These are phyloP conservation scores for Exophiala alcalophila DNA, from an alignment of 2,329 filamentous ascomycete species.

Conservation along the genomic window DNA sequence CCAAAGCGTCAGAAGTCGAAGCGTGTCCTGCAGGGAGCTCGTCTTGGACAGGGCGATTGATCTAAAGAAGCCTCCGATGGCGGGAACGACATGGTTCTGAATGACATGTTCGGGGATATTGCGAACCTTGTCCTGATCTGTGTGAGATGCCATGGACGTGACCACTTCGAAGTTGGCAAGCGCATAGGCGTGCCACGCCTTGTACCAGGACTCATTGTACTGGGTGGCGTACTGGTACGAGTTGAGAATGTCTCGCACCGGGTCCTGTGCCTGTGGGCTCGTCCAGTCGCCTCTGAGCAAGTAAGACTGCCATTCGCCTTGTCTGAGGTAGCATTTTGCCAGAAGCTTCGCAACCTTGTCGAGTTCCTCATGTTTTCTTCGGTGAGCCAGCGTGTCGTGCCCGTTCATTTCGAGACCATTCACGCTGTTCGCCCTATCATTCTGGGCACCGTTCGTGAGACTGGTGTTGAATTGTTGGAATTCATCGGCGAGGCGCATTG, in stretches of 20 bases:
- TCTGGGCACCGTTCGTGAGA: constrained; percentile 44
- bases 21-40: constrained; percentile 91
- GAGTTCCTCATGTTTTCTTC: constrained; percentile 47
- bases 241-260: constrained; percentile 82
- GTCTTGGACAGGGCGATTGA: constrained; percentile 89
- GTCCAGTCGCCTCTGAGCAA: constrained; percentile 88
- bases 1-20: constrained; percentile 90
- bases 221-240: constrained; percentile 89
- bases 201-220: constrained; percentile 95
- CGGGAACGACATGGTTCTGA: constrained; percentile 81
- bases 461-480: constrained; percentile 47
- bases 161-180: constrained; percentile 98
- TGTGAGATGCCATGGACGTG: constrained; percentile 68
- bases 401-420: constrained; percentile 38
- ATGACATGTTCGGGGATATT: constrained; percentile 52
- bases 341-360: constrained; percentile 67
- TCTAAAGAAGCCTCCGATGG: constrained; percentile 93
- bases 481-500: constrained; percentile 58
- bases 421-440: constrained; percentile 46
- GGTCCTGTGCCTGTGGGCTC: constrained; percentile 77
- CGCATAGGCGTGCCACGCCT: constrained; percentile 99
- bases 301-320: constrained; percentile 91
- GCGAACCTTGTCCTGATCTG: constrained; percentile 53
- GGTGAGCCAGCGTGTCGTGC: constrained; percentile 39
- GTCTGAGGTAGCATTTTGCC: constrained; percentile 91